A percentile compares a stretch with the other conserved stretches of the same genome.
These are phyloP conservation scores for Candida sojae DNA, from an alignment of 1,139 yeast species.

Conservation along the genomic window DNA sequence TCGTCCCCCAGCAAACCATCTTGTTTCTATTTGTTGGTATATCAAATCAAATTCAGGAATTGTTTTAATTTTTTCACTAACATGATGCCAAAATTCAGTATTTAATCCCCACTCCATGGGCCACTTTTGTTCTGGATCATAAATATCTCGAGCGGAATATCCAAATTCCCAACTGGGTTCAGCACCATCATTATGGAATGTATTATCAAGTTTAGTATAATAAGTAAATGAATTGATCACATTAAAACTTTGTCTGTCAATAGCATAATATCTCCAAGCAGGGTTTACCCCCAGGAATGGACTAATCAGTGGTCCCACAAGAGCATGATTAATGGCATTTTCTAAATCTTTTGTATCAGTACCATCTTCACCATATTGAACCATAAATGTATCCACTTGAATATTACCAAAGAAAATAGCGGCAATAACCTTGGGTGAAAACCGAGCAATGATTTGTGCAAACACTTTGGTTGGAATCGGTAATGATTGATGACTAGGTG, in stretches of 20 bases:
- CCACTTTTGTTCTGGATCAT: slow-evolving; percentile 30
- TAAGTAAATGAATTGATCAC: slow-evolving; percentile 31
- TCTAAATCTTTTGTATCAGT: slow-evolving; percentile 17
- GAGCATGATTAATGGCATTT: slow-evolving; percentile 28
- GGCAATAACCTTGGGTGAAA: slow-evolving; percentile 36
- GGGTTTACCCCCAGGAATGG: slow-evolving; percentile 32
- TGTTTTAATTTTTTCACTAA: slow-evolving; percentile 16
- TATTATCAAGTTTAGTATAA: slow-evolving; percentile 27
- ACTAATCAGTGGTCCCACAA: slow-evolving; percentile 31
- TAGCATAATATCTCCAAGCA: slow-evolving; percentile 34
- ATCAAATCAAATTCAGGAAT: slow-evolving; percentile 16
- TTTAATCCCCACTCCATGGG: slow-evolving; percentile 25
- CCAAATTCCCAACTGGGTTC: slow-evolving; percentile 33
- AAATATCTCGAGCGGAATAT: slow-evolving; percentile 30
- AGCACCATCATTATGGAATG: slow-evolving; percentile 28
- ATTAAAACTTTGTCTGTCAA: slow-evolving; percentile 29
- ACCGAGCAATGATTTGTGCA: slow-evolving; percentile 27
- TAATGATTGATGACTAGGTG: slow-evolving; percentile 22
- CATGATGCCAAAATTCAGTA: slow-evolving; percentile 30
- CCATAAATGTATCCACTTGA: slow-evolving; percentile 27
- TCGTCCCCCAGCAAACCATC: slow-evolving; percentile 6
- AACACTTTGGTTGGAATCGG: slow-evolving; percentile 30
- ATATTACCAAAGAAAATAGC: slow-evolving; percentile 32
- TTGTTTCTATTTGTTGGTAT: slow-evolving; percentile 17
- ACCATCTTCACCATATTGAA: slow-evolving; percentile 25